A percentile compares a stretch with the other conserved stretches of the same genome.
Evolutionary conservation across 192 early-diverging fungal species (phyloP).

Genomic region (Tieghemiomyces parasiticus): DNA sequence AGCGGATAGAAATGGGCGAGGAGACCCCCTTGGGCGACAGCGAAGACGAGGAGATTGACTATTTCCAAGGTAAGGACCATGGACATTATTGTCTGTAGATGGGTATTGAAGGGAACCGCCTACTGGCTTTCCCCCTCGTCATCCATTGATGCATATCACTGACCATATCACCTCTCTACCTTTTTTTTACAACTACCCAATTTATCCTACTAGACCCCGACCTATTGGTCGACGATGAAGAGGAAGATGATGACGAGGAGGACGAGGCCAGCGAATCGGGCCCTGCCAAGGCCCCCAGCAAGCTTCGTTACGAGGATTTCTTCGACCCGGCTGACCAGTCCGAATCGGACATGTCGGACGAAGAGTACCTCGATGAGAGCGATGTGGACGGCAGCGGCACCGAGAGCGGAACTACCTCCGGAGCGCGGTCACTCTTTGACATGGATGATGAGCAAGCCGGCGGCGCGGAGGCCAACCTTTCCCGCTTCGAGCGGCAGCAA

Average conservation of each 20-base stretch:
- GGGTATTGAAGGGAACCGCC: too few species aligned
- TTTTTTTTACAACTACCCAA: too few species aligned
- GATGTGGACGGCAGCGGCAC: slow-evolving; percentile 22
- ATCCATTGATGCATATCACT: too few species aligned
- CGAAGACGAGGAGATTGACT: slow-evolving; percentile 47
- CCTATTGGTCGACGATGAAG: slow-evolving; percentile 19
- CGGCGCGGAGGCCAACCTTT: too few species aligned
- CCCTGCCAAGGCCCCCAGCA: too few species aligned
- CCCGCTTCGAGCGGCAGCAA: slow-evolving; percentile 72
- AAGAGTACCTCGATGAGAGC: slow-evolving; percentile 17
- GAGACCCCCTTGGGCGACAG: slow-evolving; percentile 42
- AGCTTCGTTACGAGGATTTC: slow-evolving; percentile 17
- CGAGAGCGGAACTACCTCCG: slow-evolving; percentile 23
- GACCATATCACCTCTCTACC: too few species aligned
- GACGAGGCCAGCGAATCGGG: too few species aligned
- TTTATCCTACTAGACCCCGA: slow-evolving; percentile 25
- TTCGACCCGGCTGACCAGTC: slow-evolving; percentile 13
- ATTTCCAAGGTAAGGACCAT: slow-evolving; percentile 22
- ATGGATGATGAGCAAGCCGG: too few species aligned
- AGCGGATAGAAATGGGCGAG: slow-evolving; percentile 41
- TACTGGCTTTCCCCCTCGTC: too few species aligned
- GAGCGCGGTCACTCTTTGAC: slow-evolving; percentile 34
- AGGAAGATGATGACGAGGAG: too few species aligned
- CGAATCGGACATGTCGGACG: slow-evolving; percentile 12
- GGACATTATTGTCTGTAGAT: too few species aligned